phyloP scores from a whole-genome alignment of 2,329 filamentous ascomycete genomes.

The Helicocarpus griseus region DNA sequence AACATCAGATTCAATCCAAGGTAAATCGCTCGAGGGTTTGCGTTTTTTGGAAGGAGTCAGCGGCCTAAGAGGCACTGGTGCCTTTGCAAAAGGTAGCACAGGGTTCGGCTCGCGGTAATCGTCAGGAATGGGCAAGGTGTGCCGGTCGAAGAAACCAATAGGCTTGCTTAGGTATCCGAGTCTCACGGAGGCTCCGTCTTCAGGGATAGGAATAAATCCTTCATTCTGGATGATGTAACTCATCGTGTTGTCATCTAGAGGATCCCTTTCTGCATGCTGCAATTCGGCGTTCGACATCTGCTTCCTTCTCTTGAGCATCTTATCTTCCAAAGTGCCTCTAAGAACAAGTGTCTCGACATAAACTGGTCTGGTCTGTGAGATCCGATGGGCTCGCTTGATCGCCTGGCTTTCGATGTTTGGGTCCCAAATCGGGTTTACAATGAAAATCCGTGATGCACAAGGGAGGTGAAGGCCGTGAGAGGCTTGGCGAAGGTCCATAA shows the following conservation, averaged over 20 bases:
- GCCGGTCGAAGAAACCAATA: slow-evolving; percentile 29
- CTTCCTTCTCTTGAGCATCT: slow-evolving; percentile 63
- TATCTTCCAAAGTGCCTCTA: slow-evolving; percentile 71
- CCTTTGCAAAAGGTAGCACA: not conserved
- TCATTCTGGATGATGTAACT: slow-evolving; percentile 50
- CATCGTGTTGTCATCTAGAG: slow-evolving; percentile 51
- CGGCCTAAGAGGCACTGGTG: not conserved
- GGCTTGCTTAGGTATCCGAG: slow-evolving; percentile 22
- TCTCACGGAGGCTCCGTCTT: slow-evolving; percentile 19
- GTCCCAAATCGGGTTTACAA: slow-evolving; percentile 78
- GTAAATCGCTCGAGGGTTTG: not conserved
- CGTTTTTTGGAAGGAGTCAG: slow-evolving; percentile 11
- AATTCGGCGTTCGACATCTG: slow-evolving; percentile 59
- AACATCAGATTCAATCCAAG: slow-evolving; percentile 3
- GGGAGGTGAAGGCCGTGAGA: slow-evolving; percentile 81
- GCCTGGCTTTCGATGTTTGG: slow-evolving; percentile 80
- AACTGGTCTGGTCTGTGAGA: slow-evolving; percentile 70
- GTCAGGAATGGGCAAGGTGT: slow-evolving; percentile 27
- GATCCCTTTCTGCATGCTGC: slow-evolving; percentile 45
- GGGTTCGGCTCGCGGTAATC: slow-evolving; percentile 10
- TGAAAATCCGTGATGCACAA: slow-evolving; percentile 75
- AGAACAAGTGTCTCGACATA: slow-evolving; percentile 80
- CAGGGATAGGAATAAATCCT: slow-evolving; percentile 35
- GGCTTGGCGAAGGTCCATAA: slow-evolving; percentile 87
- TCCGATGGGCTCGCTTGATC: slow-evolving; percentile 79